Conservation (phyloP, 75 land plant species). For the Picea sitchensis region DNA sequence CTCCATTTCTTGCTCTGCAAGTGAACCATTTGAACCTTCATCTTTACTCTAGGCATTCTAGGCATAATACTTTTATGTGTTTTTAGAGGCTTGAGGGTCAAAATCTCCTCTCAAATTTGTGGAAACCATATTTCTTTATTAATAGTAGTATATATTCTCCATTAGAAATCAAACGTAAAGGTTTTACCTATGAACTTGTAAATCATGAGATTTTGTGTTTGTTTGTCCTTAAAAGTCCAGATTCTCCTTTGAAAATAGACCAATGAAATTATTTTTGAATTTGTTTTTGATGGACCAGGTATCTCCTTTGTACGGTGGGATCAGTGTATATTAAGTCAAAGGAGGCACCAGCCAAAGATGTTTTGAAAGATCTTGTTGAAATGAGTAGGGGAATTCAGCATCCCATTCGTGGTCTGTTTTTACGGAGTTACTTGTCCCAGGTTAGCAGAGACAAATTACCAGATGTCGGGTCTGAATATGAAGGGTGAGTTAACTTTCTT, state of each 20-base stretch:
- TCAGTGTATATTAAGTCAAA: constrained; percentile 97
- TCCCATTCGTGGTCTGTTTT: constrained; percentile 95
- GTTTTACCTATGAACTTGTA: too few relatives aligned
- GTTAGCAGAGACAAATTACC: constrained; percentile 94
- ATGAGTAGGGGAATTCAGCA: constrained; percentile 98
- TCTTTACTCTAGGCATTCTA: too few relatives aligned
- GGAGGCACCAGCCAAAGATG: constrained; percentile 97
- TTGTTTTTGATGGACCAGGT: constrained; percentile 42
- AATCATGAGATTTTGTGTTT: neutral
- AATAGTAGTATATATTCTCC: too few relatives aligned
- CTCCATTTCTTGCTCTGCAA: too few relatives aligned
- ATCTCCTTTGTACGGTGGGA: constrained; percentile 94
- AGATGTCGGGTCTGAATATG: constrained; percentile 94
- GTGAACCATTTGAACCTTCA: too few relatives aligned
- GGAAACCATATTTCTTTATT: too few relatives aligned
- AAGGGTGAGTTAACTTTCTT: constrained; percentile 60
- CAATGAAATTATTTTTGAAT: constrained; percentile 1
- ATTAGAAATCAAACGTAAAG: too few relatives aligned
- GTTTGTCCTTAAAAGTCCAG: neutral
- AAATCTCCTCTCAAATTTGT: too few relatives aligned
- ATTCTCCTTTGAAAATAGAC: neutral
- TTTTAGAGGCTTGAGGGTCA: too few relatives aligned
- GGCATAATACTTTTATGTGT: too few relatives aligned
- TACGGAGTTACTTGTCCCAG: constrained; percentile 93
- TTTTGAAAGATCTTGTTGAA: constrained; percentile 95